A percentile compares a stretch with the other conserved stretches of the same genome.
phyloP scores from a whole-genome alignment of 306 rosid genomes.

The Erythrophleum fordii region DNA sequence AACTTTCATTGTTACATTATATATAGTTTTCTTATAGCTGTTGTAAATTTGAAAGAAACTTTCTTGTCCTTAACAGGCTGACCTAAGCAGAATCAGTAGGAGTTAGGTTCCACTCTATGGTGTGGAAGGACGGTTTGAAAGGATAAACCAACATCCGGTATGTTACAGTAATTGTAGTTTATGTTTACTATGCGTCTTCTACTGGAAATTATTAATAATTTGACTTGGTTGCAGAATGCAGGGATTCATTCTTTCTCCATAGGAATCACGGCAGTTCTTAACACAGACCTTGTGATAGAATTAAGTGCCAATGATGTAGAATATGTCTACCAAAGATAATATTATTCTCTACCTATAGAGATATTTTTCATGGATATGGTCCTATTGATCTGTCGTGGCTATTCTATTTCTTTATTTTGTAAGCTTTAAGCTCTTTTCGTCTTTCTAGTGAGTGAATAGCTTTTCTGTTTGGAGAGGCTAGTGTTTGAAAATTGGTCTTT shows the following conservation, averaged over 20 bases:
- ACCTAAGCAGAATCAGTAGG: conserved; percentile 69
- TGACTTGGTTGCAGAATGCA: conserved; percentile 64
- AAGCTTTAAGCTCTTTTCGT: too few relatives aligned
- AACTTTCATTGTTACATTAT: too few relatives aligned
- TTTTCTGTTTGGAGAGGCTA: neutral
- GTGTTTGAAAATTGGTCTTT: too few relatives aligned
- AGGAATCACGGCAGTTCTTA: conserved; percentile 89
- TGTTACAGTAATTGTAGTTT: conserved; percentile 43
- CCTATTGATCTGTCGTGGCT: conserved; percentile 30
- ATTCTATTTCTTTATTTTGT: neutral
- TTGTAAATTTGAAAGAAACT: conserved; percentile 34
- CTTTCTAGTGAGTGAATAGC: neutral
- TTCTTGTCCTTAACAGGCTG: conserved; percentile 68
- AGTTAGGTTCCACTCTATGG: conserved; percentile 79
- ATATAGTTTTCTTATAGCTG: conserved; percentile 22
- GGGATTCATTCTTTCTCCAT: conserved; percentile 91
- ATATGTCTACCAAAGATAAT: conserved; percentile 90
- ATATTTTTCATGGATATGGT: conserved; percentile 29
- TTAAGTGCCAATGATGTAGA: conserved; percentile 91
- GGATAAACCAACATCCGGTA: conserved; percentile 98
- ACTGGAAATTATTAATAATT: conserved; percentile 30
- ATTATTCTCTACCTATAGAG: conserved; percentile 5
- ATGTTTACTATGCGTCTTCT: conserved; percentile 19
- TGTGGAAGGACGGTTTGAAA: conserved; percentile 88
- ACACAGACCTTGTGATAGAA: conserved; percentile 86